Conservation (phyloP, 2,329 filamentous ascomycete species). For the Cercospora sojina region DNA sequence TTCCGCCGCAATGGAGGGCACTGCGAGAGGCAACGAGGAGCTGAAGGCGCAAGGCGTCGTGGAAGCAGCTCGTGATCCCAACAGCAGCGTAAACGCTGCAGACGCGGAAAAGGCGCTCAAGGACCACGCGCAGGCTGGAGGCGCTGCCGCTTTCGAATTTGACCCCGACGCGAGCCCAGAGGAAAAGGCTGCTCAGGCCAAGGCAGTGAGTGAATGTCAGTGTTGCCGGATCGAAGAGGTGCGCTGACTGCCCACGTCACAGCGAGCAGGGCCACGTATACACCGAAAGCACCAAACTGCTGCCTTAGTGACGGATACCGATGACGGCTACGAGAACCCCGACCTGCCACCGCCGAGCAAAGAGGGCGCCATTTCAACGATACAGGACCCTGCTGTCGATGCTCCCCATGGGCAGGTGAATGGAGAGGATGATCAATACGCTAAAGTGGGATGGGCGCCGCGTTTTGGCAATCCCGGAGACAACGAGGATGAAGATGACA, state of each 20-base stretch:
- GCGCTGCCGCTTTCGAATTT: conserved; percentile 78
- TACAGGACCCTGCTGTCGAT: conserved; percentile 48
- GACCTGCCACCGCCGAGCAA: conserved; percentile 75
- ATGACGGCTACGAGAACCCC: conserved; percentile 68
- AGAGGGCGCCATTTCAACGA: conserved; percentile 61
- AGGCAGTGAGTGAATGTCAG: conserved; percentile 56
- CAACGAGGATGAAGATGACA: conserved; percentile 56
- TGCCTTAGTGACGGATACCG: conserved; percentile 75
- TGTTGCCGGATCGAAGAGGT: background rate
- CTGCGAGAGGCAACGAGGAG: conserved; percentile 50
- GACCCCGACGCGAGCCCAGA: conserved; percentile 79
- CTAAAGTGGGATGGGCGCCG: conserved; percentile 80
- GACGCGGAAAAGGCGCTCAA: conserved; percentile 73
- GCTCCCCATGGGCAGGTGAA: conserved; percentile 53
- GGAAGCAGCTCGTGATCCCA: conserved; percentile 71
- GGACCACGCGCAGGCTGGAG: conserved; percentile 74
- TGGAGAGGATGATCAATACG: conserved; percentile 45
- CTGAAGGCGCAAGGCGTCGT: conserved; percentile 78
- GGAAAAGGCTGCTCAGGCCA: conserved; percentile 78
- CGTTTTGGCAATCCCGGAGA: conserved; percentile 70
- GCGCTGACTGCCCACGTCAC: conserved; percentile 22
- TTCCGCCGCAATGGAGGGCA: conserved; percentile 28
- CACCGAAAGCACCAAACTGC: conserved; percentile 60
- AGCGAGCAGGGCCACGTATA: conserved; percentile 29
- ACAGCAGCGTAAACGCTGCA: conserved; percentile 65